Base-by-base conservation (phyloP, 768 basidiomycete genomes). In the Leccinum truebloodii region DNA sequence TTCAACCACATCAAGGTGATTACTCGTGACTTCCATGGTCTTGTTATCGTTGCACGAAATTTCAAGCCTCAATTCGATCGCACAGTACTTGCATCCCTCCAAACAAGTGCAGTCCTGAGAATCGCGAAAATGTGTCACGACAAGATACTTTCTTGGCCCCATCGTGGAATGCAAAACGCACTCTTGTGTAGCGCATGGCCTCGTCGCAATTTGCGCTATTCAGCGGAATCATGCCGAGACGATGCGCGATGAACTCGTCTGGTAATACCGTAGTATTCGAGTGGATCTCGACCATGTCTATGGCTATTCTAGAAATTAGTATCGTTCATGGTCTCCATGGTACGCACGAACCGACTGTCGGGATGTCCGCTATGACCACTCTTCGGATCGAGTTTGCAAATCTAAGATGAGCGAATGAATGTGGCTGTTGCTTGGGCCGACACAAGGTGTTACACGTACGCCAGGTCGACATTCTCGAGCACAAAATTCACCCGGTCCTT, bases 221-320 rank as follows among this genome's bases (percentile, higher is more conserved):
- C 24, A 99, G 80, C 8, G 97, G 97, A 30, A 99, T 82, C 86
- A 97, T 90, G 24, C 97, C 97, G 32, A 99, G 80, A 54, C 97
- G 86, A 75, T 99, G 97, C 0, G 95, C 93, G 62, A 99, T 90
- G 78, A 95, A 97, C 77, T 99, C 97, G 76, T 99, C 97, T 2
- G 95, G 93, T 22, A 99, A 78, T 4, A 97, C 95, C 2, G 92
- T 87, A 5, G 94, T 94, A 73, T 99, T 99, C 58, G 83, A 83
- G 60, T 89, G 84, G 64, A 98, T 90, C 75, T 94, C 91, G 12
- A 98, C 96, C 76, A 96, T 89, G 78, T 99, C 97, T 64, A 99
- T 98, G 37, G 95, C 97, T 98, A 69, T 46, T 28, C 22, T 53
- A 35, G 14, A 7, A 51, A 35, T 64, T 41, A 68, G 65, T 37